Percentiles rank a stretch among this genome's conserved stretches.
phyloP scores from a whole-genome alignment of 140 eudicot genomes.

The Oenanthe javanica region DNA sequence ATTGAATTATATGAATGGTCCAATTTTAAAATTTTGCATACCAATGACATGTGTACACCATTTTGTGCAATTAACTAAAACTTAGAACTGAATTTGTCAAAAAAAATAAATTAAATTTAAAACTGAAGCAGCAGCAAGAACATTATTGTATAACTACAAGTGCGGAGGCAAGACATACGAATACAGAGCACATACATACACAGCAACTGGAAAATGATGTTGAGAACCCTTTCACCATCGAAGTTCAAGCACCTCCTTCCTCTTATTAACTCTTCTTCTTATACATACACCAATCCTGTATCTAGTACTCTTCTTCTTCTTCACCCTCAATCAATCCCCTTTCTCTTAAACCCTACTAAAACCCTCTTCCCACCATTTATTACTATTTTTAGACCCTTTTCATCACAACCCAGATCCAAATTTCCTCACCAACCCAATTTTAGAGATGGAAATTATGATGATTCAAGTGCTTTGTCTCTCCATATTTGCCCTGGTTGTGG shows the following conservation, averaged over 20 bases:
- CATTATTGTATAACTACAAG: too few species aligned
- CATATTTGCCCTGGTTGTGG: constrained; percentile 95
- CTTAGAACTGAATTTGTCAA: too few species aligned
- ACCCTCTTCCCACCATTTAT: not conserved
- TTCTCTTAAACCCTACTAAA: constrained; percentile 8
- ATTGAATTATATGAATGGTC: too few species aligned
- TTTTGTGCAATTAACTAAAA: too few species aligned
- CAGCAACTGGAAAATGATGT: not conserved
- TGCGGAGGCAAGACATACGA: not conserved
- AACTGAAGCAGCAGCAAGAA: too few species aligned
- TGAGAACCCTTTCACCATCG: not conserved
- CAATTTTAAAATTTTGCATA: too few species aligned
- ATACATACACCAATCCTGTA: not conserved
- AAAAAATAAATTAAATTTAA: too few species aligned
- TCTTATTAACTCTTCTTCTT: not conserved
- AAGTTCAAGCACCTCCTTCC: constrained; percentile 3
- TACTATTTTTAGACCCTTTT: constrained; percentile 12
- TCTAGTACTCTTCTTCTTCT: not conserved
- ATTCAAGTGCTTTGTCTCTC: constrained; percentile 27
- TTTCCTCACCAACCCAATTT: constrained; percentile 21
- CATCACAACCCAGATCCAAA: constrained; percentile 26
- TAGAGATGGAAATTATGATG: constrained; percentile 90
- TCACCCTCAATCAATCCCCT: not conserved
- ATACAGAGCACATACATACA: not conserved
- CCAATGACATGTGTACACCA: too few species aligned